Percentiles rank a stretch among this genome's conserved stretches.
phyloP scores from a whole-genome alignment of 2,329 filamentous ascomycete genomes.

The Colletotrichum sp. region DNA sequence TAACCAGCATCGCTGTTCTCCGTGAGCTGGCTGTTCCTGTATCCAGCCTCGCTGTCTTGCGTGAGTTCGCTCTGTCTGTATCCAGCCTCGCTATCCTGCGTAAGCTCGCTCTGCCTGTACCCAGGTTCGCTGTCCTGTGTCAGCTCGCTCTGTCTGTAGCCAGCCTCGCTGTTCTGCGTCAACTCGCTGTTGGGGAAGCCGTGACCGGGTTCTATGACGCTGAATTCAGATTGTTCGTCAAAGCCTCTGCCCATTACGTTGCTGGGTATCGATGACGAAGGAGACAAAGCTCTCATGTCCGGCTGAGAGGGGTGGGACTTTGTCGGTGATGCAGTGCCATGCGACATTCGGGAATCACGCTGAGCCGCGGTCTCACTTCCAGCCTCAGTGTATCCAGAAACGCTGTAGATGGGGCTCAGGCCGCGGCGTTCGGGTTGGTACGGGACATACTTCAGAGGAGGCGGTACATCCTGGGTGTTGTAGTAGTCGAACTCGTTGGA shows the following conservation, averaged over 20 bases:
- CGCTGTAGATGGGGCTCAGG: conserved; percentile 89
- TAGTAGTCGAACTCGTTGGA: conserved; percentile 54
- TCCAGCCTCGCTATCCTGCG: conserved; percentile 52
- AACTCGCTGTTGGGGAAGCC: conserved; percentile 60
- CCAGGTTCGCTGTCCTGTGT: conserved; percentile 52
- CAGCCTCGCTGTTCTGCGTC: conserved; percentile 60
- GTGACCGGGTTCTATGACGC: conserved; percentile 52
- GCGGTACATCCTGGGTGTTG: conserved; percentile 66
- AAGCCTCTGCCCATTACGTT: conserved; percentile 55
- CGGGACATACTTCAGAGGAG: conserved; percentile 69
- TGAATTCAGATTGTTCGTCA: conserved; percentile 60
- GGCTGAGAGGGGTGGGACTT: conserved; percentile 53
- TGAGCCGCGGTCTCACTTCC: conserved; percentile 63
- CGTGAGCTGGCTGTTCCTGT: not conserved
- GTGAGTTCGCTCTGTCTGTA: conserved; percentile 56
- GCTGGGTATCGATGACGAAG: conserved; percentile 60
- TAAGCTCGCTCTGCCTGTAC: conserved; percentile 48
- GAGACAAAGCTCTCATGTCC: conserved; percentile 49
- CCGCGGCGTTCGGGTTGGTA: conserved; percentile 73
- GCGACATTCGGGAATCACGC: conserved; percentile 61
- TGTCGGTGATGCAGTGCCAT: conserved; percentile 58
- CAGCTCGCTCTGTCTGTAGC: conserved; percentile 27
- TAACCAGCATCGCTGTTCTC: not conserved
- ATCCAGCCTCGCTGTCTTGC: conserved; percentile 61
- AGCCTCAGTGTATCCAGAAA: conserved; percentile 82